Evolutionary conservation across 441 rosid genomes (phyloP), one percentile per base, ranked within the genome.

Genomic region (Lepidium campestre): DNA sequence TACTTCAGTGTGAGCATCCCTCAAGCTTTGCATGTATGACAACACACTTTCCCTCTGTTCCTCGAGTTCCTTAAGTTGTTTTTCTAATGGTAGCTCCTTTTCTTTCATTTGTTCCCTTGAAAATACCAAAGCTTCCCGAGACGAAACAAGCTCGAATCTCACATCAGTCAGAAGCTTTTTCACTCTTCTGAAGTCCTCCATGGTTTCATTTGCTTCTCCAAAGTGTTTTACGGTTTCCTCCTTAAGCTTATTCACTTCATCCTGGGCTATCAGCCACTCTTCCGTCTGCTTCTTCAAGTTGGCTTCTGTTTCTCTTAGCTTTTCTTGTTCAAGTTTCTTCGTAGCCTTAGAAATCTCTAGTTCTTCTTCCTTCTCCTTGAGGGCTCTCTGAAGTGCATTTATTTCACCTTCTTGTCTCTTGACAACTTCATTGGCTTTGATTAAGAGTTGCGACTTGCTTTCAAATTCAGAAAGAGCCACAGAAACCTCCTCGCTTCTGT

Each of bases 221-320:
- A 67, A 67, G 22, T 71, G 77, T 55, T 78, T 74, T 7, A 82
- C 32, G 13, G 84, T 81, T 63, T 71, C 74, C 35, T 74, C 81
- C 0, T 77, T 75, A 47, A 90, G 62, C 46, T 77, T 79, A 70
- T 79, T 83, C 78, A 90, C 74, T 67, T 83, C 92, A 57, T 84
- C 83, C 65, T 71, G 89, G 0, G 85, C 83, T 36, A 83, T 48
- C 62, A 93, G 73, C 97, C 97, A 93, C 69, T 84, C 86, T 78
- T 57, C 79, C 10, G 95, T 77, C 77, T 70, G 93, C 58, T 82
- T 81, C 81, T 84, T 81, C 81, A 92, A 81, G 56, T 74, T 86
- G 52, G 81, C 74, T 70, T 82, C 84, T 7, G 78, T 77, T 72
- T 31, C 81, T 79, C 78, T 79, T 37, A 85, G 80, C 80, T 88